Conservation (phyloP, 2,329 filamentous ascomycete species). For the Pseudocercospora fuligena region DNA sequence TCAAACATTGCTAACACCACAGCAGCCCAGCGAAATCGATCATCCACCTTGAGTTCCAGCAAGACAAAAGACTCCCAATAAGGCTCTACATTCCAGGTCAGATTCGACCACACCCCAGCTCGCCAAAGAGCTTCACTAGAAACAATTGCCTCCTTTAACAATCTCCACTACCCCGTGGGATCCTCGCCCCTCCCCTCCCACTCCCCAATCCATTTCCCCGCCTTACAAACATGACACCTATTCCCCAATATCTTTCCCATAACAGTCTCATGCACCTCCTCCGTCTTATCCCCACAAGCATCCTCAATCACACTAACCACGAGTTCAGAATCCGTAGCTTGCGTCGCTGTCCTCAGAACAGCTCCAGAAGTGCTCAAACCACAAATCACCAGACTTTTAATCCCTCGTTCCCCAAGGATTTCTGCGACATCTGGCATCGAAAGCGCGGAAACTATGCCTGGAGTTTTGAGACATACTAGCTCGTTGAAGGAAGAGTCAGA, state of each 20-base stretch:
- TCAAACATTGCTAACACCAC: too few relatives aligned
- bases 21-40: too few relatives aligned
- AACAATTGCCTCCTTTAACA: too few relatives aligned
- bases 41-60: too few relatives aligned
- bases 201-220: not conserved
- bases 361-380: not conserved
- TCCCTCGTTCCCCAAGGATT: not conserved
- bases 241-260: not conserved
- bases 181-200: not conserved
- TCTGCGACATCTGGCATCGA: not conserved
- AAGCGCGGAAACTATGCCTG: conserved; percentile 3
- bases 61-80: not conserved
- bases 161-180: too few relatives aligned
- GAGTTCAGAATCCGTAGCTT: not conserved
- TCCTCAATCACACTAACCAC: not conserved
- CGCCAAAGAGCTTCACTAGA: too few relatives aligned
- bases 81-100: not conserved
- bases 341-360: not conserved
- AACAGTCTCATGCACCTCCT: conserved; percentile 5
- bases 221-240: conserved; percentile 1
- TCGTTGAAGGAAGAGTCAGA: not conserved
- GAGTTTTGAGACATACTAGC: not conserved
- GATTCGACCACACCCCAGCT: too few relatives aligned
- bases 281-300: not conserved
- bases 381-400: conserved; percentile 8